Percentiles rank a stretch among this genome's conserved stretches.
Conservation (phyloP, 2,329 filamentous ascomycete genomes). For the Penicillium sp. region DNA sequence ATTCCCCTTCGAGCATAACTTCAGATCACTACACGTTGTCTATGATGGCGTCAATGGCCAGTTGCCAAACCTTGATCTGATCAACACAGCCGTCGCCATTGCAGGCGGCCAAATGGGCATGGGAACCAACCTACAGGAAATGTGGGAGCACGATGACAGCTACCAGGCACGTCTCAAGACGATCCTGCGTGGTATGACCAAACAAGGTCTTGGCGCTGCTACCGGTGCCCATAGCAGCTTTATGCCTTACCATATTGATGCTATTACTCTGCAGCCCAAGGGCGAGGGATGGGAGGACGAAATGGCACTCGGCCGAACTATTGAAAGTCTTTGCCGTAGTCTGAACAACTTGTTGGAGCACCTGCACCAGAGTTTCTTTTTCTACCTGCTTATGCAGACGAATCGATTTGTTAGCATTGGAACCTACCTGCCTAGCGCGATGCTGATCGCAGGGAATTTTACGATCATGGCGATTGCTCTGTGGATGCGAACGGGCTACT, state of each 20-base stretch:
- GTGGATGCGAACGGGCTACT: conserved; percentile 84
- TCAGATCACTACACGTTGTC: conserved; percentile 83
- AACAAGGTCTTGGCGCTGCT: conserved; percentile 83
- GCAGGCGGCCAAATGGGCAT: conserved; percentile 92
- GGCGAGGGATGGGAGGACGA: conserved; percentile 96
- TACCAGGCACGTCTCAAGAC: conserved; percentile 82
- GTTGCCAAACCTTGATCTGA: conserved; percentile 88
- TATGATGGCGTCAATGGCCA: conserved; percentile 97
- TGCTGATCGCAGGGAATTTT: conserved; percentile 92
- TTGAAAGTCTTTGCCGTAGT: conserved; percentile 88
- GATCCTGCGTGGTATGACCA: conserved; percentile 89
- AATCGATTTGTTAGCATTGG: conserved; percentile 97
- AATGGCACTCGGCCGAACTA: conserved; percentile 85
- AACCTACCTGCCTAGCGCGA: conserved; percentile 95
- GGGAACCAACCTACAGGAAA: conserved; percentile 76
- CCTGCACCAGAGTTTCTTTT: conserved; percentile 98
- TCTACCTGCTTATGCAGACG: conserved; percentile 89
- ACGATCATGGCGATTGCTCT: conserved; percentile 90
- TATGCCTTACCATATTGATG: conserved; percentile 96
- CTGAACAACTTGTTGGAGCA: conserved; percentile 96
- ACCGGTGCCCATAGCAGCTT: conserved; percentile 92
- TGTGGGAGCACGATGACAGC: conserved; percentile 71
- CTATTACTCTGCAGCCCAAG: conserved; percentile 85
- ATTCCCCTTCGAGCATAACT: conserved; percentile 79
- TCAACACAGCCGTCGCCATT: conserved; percentile 89